Evolutionary conservation across 2,329 filamentous ascomycete genomes (phyloP), one percentile per base, ranked within the genome.

Genomic region (Colletotrichum aenigma): DNA sequence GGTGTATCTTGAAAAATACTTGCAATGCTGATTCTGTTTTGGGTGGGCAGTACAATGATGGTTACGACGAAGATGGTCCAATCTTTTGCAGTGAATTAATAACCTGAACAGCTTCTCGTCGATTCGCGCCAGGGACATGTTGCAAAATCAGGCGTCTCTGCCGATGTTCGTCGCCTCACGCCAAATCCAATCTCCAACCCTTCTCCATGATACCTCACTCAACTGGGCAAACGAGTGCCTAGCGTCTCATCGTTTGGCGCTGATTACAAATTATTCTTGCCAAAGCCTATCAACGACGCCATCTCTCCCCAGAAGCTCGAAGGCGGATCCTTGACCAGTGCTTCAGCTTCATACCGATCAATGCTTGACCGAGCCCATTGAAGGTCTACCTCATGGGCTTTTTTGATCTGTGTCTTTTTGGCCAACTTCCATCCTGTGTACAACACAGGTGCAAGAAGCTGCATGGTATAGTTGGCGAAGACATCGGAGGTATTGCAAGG

Each of bases 381-480:
- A 13, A 93, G 85, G 79, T 93, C 91, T 6, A 88, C 4, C 87
- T 79, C 94, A 89, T 8, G 86, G 81, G 0, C 92, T 85, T 9
- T 84, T 28, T 92, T 85, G 68, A 90, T 85, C 77, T 87, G 87
- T 4, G 92, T 94, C 76, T 86, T 86, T 85, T 92, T 91, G 81
- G 91, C 21, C 2, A 94, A 66, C 79, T 92, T 92, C 91, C 91
- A 93, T 0, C 80, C 86, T 12, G 91, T 43, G 77, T 87, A 89
- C 82, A 91, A 89, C 15, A 89, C 80, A 18, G 89, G 76, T 87
- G 93, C 91, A 71, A 93, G 78, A 0, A 91, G 90, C 26, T 93
- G 82, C 82, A 93, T 91, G 52, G 93, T 87, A 79, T 94, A 93
- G 77, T 87, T 91, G 74, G 89, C 92, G 61, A 94, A 90, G 79